These are phyloP conservation scores for Davidsoniella neocaledoniae DNA, from an alignment of 2,329 filamentous ascomycete species.

Conservation along the genomic window DNA sequence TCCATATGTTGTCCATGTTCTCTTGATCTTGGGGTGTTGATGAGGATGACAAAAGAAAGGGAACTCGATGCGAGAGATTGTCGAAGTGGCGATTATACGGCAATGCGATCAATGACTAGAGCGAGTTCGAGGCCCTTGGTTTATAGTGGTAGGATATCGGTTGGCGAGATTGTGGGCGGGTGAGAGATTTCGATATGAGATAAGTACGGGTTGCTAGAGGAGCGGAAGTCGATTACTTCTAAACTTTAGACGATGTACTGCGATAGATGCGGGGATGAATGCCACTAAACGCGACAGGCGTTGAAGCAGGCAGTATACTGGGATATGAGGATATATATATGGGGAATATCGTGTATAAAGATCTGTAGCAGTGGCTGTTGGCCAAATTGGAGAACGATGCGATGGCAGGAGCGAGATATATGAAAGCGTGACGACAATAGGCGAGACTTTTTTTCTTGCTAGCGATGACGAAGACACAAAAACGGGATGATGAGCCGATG, in stretches of 20 bases:
- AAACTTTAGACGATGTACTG: background rate
- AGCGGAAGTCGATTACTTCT: no score
- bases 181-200: background rate
- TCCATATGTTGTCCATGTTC: conserved; percentile 53
- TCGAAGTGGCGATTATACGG: background rate
- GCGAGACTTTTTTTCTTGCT: no score
- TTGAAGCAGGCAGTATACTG: background rate
- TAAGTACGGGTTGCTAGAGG: background rate
- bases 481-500: no score
- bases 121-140: conserved; percentile 8
- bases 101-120: conserved; percentile 14
- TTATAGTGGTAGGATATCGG: background rate
- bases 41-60: conserved; percentile 13
- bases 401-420: no score
- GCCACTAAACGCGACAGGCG: background rate
- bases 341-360: no score
- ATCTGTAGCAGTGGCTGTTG: no score
- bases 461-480: no score
- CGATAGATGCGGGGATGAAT: background rate
- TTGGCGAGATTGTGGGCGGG: background rate
- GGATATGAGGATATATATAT: no score
- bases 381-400: no score
- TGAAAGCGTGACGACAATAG: no score
- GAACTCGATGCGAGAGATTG: background rate
- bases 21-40: conserved; percentile 20